Percentiles rank a stretch among this genome's conserved stretches.
Conservation (phyloP, 345 rosid genomes). For the Eucalyptus sp. region DNA sequence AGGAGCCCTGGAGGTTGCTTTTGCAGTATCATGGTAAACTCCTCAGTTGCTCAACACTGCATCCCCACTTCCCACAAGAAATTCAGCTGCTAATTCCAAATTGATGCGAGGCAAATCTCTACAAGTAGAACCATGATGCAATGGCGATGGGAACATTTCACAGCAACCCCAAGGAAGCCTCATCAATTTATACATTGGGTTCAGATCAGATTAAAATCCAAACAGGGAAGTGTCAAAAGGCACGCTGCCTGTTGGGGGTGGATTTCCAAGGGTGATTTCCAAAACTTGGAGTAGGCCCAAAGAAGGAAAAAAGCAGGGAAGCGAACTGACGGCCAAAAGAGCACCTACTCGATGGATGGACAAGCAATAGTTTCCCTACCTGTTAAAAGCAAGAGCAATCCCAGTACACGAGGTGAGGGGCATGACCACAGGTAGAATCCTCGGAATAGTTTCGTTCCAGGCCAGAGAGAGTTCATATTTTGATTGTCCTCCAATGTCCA, state of each 20-base stretch:
- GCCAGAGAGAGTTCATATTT: background rate
- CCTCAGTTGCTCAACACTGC: too few relatives aligned
- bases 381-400: background rate
- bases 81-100: too few relatives aligned
- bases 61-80: background rate
- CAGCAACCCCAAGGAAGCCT: background rate
- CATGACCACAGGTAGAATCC: background rate
- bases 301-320: too few relatives aligned
- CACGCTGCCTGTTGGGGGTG: too few relatives aligned
- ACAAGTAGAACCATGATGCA: background rate
- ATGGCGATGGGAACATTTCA: background rate
- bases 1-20: too few relatives aligned
- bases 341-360: background rate
- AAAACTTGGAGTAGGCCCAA: too few relatives aligned
- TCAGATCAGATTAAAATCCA: too few relatives aligned
- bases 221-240: background rate
- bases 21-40: too few relatives aligned
- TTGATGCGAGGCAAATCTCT: too few relatives aligned
- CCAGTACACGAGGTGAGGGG: background rate
- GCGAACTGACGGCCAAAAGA: too few relatives aligned
- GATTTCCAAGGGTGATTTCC: too few relatives aligned
- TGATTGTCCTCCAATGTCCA: background rate
- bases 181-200: too few relatives aligned
- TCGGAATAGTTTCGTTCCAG: background rate
- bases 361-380: background rate